These are phyloP conservation scores for Cyanidiococcus yangmingshanensis DNA, from an alignment of 23 red algal genomes.

Conservation along the genomic window DNA sequence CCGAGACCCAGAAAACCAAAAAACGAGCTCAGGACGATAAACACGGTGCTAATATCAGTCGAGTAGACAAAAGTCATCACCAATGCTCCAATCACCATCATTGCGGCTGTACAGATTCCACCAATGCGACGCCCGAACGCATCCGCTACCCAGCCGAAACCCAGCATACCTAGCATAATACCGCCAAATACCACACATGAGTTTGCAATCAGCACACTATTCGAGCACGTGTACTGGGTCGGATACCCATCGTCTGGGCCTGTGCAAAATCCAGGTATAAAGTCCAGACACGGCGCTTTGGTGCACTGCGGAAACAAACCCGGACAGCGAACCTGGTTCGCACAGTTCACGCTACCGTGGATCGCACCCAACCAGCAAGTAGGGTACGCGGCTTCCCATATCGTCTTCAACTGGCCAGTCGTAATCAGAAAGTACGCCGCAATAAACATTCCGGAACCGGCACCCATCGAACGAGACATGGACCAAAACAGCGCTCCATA, in stretches of 20 bases:
- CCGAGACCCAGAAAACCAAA: background rate
- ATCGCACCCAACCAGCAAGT: conserved; percentile 4
- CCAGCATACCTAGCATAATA: conserved; percentile 13
- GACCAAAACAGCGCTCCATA: background rate
- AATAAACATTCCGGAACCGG: conserved; percentile 7
- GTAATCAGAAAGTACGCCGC: conserved; percentile 13
- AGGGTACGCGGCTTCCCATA: conserved; percentile 11
- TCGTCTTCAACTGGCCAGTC: conserved; percentile 6
- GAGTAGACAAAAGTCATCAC: conserved; percentile 19
- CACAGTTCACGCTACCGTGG: background rate
- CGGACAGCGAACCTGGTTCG: background rate
- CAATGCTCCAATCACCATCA: background rate
- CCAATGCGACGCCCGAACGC: background rate
- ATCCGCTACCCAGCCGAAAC: conserved; percentile 1
- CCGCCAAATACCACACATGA: conserved; percentile 8
- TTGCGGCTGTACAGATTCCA: background rate
- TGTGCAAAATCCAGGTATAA: background rate
- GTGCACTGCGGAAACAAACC: conserved; percentile 19
- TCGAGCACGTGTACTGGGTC: background rate
- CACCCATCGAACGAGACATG: background rate
- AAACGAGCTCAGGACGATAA: conserved; percentile 14
- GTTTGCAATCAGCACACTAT: background rate
- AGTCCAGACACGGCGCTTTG: background rate
- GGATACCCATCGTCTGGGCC: conserved; percentile 9
- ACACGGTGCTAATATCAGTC: background rate